Evolutionary conservation across 2,329 filamentous ascomycete species (phyloP).

Genomic region (Septoria petroselini): DNA sequence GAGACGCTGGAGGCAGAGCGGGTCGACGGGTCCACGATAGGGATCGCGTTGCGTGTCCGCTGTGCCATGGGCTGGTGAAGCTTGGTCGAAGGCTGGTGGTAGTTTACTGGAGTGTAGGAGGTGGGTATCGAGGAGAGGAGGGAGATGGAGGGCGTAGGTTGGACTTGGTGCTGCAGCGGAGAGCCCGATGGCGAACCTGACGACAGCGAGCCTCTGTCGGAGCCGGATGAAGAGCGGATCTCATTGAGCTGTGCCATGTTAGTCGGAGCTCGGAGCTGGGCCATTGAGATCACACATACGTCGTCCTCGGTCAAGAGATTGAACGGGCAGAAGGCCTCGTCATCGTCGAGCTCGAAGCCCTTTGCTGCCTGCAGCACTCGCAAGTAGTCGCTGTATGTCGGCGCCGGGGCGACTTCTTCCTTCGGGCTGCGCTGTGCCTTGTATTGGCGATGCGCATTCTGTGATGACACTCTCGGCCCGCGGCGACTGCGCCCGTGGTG

Average conservation of each 20-base stretch:
- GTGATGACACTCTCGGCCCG: conserved; percentile 74
- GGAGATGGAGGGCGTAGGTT: conserved; percentile 63
- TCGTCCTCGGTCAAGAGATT: conserved; percentile 88
- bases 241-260: conserved; percentile 68
- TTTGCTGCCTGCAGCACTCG: conserved; percentile 84
- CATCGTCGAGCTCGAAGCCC: conserved; percentile 93
- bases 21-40: conserved; percentile 93
- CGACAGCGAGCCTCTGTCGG: conserved; percentile 90
- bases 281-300: conserved; percentile 53
- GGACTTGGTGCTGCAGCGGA: conserved; percentile 78
- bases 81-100: conserved; percentile 66
- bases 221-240: conserved; percentile 75
- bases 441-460: conserved; percentile 76
- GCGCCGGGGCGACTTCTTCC: conserved; percentile 80
- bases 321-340: conserved; percentile 87
- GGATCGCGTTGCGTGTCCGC: conserved; percentile 89
- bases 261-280: conserved; percentile 33
- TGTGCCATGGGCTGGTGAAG: conserved; percentile 87
- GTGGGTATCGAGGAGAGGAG: conserved; percentile 63
- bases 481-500: conserved; percentile 84
- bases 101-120: conserved; percentile 51
- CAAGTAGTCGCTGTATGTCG: conserved; percentile 73
- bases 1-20: conserved; percentile 82
- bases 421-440: conserved; percentile 82
- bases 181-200: conserved; percentile 92